Evolutionary conservation across 2,329 filamentous ascomycete genomes (phyloP).

Genomic region (Scleromitrula shiraiana): DNA sequence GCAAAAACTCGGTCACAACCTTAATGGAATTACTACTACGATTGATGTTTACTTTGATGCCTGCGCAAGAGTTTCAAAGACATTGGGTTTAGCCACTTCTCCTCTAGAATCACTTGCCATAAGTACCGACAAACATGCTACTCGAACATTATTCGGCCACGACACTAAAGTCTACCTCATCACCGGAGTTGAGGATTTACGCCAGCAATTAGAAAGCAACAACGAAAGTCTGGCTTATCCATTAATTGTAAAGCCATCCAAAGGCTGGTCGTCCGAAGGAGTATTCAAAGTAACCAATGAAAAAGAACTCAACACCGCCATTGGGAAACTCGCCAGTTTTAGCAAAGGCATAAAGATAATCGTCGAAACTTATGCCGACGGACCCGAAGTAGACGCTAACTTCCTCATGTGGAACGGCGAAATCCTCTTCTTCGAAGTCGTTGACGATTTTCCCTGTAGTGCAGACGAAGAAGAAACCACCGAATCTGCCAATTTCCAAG

Average conservation of each 20-base stretch:
- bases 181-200: neutral
- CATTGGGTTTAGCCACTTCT: neutral
- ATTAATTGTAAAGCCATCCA: conserved; percentile 8
- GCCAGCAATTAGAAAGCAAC: too few relatives aligned
- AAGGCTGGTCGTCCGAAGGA: conserved; percentile 8
- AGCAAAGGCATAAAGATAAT: neutral
- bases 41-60: neutral
- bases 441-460: conserved; percentile 4
- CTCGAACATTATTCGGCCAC: neutral
- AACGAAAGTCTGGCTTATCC: conserved; percentile 3
- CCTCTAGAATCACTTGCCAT: neutral
- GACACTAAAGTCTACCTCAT: neutral
- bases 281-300: neutral
- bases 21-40: neutral
- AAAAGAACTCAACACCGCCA: neutral
- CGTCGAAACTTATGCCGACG: conserved; percentile 4
- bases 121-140: neutral
- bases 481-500: conserved; percentile 3
- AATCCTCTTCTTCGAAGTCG: conserved; percentile 8
- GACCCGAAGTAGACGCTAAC: conserved; percentile 11
- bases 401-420: conserved; percentile 4
- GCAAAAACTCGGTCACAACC: neutral
- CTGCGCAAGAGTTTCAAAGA: neutral
- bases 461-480: neutral
- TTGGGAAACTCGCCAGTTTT: too few relatives aligned